phyloP scores from a whole-genome alignment of 2,329 filamentous ascomycete genomes.

The Aspergillus felis region DNA sequence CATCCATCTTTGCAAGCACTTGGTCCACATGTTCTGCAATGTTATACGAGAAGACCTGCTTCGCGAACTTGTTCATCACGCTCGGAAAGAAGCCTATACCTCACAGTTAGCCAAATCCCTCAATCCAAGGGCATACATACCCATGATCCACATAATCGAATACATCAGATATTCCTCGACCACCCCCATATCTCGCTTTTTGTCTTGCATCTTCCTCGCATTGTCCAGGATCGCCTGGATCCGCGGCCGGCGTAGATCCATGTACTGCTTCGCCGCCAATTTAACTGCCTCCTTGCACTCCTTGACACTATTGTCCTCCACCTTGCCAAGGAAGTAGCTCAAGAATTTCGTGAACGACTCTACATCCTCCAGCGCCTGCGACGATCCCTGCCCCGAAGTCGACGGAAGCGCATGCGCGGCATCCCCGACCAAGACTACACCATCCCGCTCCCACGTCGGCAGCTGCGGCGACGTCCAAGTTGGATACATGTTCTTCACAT shows the following conservation, averaged over 20 bases:
- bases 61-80: neutral
- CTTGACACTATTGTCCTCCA: neutral
- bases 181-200: slow-evolving; percentile 31
- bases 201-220: slow-evolving; percentile 30
- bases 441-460: slow-evolving; percentile 45
- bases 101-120: neutral
- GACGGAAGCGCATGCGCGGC: slow-evolving; percentile 56
- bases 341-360: slow-evolving; percentile 46
- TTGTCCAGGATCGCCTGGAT: slow-evolving; percentile 30
- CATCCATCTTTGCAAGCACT: neutral
- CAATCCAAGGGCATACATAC: slow-evolving; percentile 15
- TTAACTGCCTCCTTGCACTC: slow-evolving; percentile 20
- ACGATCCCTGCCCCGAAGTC: slow-evolving; percentile 52
- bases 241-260: slow-evolving; percentile 32
- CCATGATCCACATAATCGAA: slow-evolving; percentile 32
- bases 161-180: slow-evolving; percentile 39
- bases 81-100: neutral
- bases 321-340: slow-evolving; percentile 23
- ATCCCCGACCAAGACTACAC: slow-evolving; percentile 54
- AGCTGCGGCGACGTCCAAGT: slow-evolving; percentile 48
- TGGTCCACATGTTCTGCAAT: neutral
- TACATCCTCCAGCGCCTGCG: slow-evolving; percentile 55
- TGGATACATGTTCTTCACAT: slow-evolving; percentile 45
- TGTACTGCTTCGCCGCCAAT: slow-evolving; percentile 29
- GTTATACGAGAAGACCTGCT: neutral